Evolutionary conservation across 2,329 filamentous ascomycete species (phyloP).

Genomic region (Piedraia hortae): DNA sequence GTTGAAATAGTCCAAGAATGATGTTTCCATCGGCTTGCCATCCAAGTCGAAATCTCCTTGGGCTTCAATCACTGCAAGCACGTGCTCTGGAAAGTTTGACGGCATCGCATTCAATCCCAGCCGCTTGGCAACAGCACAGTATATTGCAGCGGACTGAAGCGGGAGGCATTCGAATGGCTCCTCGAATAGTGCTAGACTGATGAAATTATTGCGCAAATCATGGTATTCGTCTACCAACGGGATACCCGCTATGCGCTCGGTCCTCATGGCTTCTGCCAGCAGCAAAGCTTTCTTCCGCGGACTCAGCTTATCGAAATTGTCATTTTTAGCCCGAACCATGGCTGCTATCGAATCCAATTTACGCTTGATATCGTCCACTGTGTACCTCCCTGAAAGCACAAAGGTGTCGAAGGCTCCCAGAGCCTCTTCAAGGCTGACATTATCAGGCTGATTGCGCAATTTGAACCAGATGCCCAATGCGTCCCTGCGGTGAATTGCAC

Average conservation of each 20-base stretch:
- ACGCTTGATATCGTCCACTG: constrained; percentile 34
- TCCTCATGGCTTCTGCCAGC: constrained; percentile 41
- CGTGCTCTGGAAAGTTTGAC: constrained; percentile 60
- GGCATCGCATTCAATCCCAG: constrained; percentile 51
- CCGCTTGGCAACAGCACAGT: constrained; percentile 47
- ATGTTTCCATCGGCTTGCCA: constrained; percentile 9
- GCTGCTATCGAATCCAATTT: constrained; percentile 36
- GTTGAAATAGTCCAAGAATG: constrained; percentile 2
- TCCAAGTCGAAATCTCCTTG: constrained; percentile 19
- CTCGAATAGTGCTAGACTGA: constrained; percentile 53
- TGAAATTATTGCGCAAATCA: constrained; percentile 61
- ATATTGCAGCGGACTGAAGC: constrained; percentile 66
- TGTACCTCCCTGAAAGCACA: constrained; percentile 47
- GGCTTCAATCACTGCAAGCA: constrained; percentile 48
- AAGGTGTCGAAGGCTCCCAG: constrained; percentile 77
- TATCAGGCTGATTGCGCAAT: constrained; percentile 20
- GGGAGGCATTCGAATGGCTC: constrained; percentile 54
- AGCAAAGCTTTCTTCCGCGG: constrained; percentile 39
- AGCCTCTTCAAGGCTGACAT: constrained; percentile 39
- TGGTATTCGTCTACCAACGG: constrained; percentile 42
- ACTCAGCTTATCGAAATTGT: constrained; percentile 27
- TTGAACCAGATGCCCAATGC: constrained; percentile 54
- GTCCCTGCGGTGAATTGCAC: constrained; percentile 52
- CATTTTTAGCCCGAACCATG: constrained; percentile 26
- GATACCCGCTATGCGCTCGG: constrained; percentile 37